These are phyloP conservation scores for Rutstroemia sp. DNA, from an alignment of 2,329 filamentous ascomycete species.

Conservation along the genomic window DNA sequence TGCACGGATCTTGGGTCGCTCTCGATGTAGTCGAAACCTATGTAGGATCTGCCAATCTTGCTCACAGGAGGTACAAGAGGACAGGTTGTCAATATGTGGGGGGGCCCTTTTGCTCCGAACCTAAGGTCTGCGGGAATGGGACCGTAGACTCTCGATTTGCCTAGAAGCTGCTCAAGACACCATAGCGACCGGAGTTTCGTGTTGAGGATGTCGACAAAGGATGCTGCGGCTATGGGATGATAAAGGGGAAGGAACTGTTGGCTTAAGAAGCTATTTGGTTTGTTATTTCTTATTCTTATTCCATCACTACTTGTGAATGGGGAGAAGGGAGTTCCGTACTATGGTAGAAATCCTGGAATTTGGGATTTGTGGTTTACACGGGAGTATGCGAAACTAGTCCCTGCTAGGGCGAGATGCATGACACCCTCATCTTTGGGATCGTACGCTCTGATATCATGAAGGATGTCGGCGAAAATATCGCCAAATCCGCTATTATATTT, in stretches of 20 bases:
- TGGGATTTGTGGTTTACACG: neutral
- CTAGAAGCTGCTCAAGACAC: neutral
- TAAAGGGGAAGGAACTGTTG: neutral
- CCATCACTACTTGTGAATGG: neutral
- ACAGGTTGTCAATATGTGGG: neutral
- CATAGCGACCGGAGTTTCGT: neutral
- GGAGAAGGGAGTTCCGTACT: no score
- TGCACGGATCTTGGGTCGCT: neutral
- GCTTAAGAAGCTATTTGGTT: neutral
- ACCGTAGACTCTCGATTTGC: neutral
- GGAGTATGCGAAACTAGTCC: neutral
- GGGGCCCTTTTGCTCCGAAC: no score
- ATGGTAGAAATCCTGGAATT: no score
- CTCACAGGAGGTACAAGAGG: neutral
- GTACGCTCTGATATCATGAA: constrained; percentile 1
- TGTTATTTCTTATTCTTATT: neutral
- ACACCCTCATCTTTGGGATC: neutral
- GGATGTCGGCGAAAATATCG: neutral
- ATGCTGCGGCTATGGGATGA: neutral
- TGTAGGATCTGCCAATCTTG: neutral
- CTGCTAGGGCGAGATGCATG: neutral
- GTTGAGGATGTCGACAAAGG: neutral
- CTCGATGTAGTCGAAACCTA: neutral
- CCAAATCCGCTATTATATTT: neutral
- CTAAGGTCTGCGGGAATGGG: neutral